A percentile compares a stretch with the other conserved stretches of the same genome.
Conservation (phyloP, 2,329 filamentous ascomycete genomes). For the Talaromyces sp. region DNA sequence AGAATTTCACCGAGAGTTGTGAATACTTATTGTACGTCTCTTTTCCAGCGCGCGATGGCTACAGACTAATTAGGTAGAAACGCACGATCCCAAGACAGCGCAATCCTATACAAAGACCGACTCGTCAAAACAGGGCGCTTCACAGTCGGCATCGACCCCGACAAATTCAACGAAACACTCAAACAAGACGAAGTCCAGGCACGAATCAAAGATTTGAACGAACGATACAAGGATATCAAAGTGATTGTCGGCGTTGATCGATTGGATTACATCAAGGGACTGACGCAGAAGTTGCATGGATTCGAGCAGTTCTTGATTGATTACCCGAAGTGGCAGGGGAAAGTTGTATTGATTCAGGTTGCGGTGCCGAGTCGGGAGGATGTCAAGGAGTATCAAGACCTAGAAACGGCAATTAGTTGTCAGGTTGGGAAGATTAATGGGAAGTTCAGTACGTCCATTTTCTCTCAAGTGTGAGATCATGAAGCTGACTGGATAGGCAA, state of each 20-base stretch:
- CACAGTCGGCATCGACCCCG: conserved; percentile 91
- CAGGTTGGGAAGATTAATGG: conserved; percentile 92
- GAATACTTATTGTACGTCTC: conserved; percentile 69
- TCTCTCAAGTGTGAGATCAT: no score
- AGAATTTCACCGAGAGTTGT: conserved; percentile 88
- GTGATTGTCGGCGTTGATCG: conserved; percentile 91
- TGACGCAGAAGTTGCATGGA: conserved; percentile 89
- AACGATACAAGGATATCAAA: conserved; percentile 85
- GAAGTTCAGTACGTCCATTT: conserved; percentile 72
- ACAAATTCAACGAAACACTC: conserved; percentile 83
- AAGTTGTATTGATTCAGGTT: conserved; percentile 89
- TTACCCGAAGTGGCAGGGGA: conserved; percentile 89
- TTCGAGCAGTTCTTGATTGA: conserved; percentile 89
- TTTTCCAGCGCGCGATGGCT: not conserved
- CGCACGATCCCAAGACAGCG: conserved; percentile 65
- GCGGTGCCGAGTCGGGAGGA: conserved; percentile 81
- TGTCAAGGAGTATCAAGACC: conserved; percentile 92
- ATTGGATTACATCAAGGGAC: conserved; percentile 94
- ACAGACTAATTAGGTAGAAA: conserved; percentile 29
- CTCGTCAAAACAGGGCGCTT: conserved; percentile 85
- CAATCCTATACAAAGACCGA: conserved; percentile 79
- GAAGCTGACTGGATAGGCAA: conserved; percentile 57
- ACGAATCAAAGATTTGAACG: conserved; percentile 72
- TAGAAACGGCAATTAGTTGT: conserved; percentile 86
- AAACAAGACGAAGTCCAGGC: conserved; percentile 74